These are phyloP conservation scores for Catharanthus roseus DNA, from an alignment of 257 asterid species.

Conservation along the genomic window DNA sequence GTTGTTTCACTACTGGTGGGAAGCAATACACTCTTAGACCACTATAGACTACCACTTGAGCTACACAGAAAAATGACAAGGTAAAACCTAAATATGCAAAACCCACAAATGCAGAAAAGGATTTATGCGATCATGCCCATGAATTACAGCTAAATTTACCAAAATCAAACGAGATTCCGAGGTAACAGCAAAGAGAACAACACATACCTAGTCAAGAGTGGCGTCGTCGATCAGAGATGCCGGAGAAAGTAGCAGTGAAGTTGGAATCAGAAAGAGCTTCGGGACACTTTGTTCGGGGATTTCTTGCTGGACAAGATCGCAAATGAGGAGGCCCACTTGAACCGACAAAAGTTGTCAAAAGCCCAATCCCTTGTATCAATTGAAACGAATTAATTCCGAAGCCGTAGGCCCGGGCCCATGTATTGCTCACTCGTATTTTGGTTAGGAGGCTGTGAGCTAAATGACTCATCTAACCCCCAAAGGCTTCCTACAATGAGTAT, in stretches of 20 bases:
- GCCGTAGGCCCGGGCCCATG: no score
- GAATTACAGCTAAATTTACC: background rate
- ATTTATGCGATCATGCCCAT: background rate
- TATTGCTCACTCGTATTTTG: no score
- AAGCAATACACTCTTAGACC: background rate
- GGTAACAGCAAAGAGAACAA: background rate
- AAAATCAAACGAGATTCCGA: background rate
- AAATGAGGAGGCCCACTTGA: background rate
- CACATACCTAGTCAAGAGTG: background rate
- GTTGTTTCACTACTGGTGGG: background rate
- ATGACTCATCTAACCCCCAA: no score
- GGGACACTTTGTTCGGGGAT: background rate
- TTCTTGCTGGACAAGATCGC: conserved; percentile 14
- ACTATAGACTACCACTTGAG: background rate
- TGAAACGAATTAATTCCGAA: no score
- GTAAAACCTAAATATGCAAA: background rate
- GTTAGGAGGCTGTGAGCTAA: no score
- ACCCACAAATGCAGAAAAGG: background rate
- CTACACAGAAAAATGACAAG: background rate
- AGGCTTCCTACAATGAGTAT: no score
- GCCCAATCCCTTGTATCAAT: no score
- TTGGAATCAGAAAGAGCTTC: background rate
- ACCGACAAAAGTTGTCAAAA: no score
- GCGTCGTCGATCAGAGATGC: background rate
- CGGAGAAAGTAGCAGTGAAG: background rate